A percentile compares a stretch with the other conserved stretches of the same genome.
Conservation (phyloP, 352 stramenopile genomes). For the Phytophthora constricta region DNA sequence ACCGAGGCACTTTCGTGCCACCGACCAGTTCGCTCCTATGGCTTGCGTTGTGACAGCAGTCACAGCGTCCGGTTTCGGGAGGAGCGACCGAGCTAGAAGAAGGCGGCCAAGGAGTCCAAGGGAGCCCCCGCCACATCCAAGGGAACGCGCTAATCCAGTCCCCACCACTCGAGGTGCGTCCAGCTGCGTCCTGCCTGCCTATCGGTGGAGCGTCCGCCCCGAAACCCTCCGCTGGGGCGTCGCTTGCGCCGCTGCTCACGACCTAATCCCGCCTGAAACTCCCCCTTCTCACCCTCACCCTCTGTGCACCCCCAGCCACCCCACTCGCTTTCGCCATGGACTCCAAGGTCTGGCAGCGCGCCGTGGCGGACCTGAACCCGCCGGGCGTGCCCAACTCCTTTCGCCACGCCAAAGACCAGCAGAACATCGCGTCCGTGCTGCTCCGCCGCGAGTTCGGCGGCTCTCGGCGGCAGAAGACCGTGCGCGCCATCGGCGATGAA, state of each 20-base stretch:
- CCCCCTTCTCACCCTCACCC: constrained; percentile 12
- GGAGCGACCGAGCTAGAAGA: background rate
- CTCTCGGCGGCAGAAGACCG: constrained; percentile 45
- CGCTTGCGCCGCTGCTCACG: background rate
- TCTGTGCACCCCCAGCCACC: background rate
- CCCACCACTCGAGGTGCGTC: background rate
- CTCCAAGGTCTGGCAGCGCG: constrained; percentile 76
- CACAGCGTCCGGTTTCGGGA: background rate
- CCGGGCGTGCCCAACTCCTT: constrained; percentile 82
- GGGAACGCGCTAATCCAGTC: background rate
- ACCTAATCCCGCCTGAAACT: constrained; percentile 17
- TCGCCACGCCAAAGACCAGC: constrained; percentile 58
- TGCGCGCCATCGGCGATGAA: constrained; percentile 53
- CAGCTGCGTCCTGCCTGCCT: background rate
- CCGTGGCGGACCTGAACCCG: constrained; percentile 71
- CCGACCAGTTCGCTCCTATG: background rate
- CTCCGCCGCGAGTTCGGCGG: constrained; percentile 65
- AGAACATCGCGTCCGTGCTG: constrained; percentile 76
- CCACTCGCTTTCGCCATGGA: constrained; percentile 24
- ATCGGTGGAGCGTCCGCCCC: constrained; percentile 3
- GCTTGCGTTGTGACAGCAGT: background rate
- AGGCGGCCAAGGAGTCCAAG: background rate
- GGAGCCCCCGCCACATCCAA: background rate
- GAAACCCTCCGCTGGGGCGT: constrained; percentile 13
- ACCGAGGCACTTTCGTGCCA: background rate